phyloP scores from a whole-genome alignment of 805 yeast species.

The Ogataea thermomethanolica region DNA sequence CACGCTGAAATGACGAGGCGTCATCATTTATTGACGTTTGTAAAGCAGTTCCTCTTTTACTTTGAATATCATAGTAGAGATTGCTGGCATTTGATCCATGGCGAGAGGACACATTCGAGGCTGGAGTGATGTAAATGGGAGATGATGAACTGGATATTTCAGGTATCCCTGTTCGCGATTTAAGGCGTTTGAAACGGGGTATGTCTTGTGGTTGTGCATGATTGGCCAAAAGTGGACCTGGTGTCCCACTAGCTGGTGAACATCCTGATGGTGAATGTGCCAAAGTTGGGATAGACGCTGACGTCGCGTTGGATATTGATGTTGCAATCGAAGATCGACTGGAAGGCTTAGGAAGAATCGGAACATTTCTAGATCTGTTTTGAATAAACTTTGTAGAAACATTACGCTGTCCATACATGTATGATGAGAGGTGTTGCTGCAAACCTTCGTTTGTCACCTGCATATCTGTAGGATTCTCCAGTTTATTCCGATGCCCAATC shows the following conservation, averaged over 20 bases:
- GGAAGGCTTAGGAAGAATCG: slow-evolving; percentile 34
- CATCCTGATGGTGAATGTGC: slow-evolving; percentile 12
- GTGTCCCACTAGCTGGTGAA: slow-evolving; percentile 15
- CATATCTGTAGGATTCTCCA: no score
- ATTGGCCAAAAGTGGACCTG: slow-evolving; percentile 11
- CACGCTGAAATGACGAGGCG: neutral
- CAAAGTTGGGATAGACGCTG: slow-evolving; percentile 23
- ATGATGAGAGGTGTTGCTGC: no score
- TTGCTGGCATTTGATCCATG: slow-evolving; percentile 28
- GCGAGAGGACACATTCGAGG: slow-evolving; percentile 23
- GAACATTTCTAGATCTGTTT: slow-evolving; percentile 29
- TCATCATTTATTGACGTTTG: neutral
- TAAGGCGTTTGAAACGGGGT: slow-evolving; percentile 31
- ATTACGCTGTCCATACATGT: neutral
- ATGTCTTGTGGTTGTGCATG: slow-evolving; percentile 29
- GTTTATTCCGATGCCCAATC: no score
- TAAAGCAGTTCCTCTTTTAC: slow-evolving; percentile 22
- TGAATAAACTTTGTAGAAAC: neutral
- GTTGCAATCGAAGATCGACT: slow-evolving; percentile 2
- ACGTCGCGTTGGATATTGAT: slow-evolving; percentile 22
- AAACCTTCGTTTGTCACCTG: no score
- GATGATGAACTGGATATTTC: slow-evolving; percentile 28
- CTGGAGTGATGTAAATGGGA: slow-evolving; percentile 13
- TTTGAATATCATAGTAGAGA: slow-evolving; percentile 27
- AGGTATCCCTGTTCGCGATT: slow-evolving; percentile 22